Percentiles rank a stretch among this genome's conserved stretches.
Evolutionary conservation across 208 protist species (phyloP).

Genomic region (Wallacemonas sp.): DNA sequence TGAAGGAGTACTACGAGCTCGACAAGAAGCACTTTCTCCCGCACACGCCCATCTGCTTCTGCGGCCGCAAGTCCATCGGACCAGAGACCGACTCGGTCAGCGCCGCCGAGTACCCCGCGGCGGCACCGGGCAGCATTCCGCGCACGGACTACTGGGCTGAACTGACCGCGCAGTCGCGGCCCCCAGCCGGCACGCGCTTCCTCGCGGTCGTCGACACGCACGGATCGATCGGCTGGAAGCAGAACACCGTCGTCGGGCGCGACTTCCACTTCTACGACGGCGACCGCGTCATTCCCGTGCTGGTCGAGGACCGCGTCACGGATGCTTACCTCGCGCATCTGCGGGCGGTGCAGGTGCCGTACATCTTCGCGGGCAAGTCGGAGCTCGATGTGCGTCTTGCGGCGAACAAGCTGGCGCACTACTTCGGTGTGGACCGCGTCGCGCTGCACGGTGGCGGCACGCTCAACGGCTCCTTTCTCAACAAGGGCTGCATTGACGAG

Average conservation of each 20-base stretch:
- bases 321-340: conserved; percentile 30
- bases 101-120: background rate
- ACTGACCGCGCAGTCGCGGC: background rate
- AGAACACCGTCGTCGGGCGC: conserved; percentile 5
- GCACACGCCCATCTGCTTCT: conserved; percentile 18
- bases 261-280: conserved; percentile 30
- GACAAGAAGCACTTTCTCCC: conserved; percentile 13
- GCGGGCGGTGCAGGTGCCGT: conserved; percentile 22
- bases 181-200: conserved; percentile 20
- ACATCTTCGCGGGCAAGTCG: conserved; percentile 34
- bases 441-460: conserved; percentile 31
- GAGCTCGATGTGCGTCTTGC: conserved; percentile 24
- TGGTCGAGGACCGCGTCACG: conserved; percentile 27
- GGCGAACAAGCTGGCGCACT: conserved; percentile 22
- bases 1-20: conserved; percentile 10
- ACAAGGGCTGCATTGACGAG: conserved; percentile 18
- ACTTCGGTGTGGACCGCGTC: conserved; percentile 20
- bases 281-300: conserved; percentile 27
- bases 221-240: conserved; percentile 21
- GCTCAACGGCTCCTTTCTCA: conserved; percentile 31
- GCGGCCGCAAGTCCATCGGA: conserved; percentile 20
- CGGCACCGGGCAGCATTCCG: conserved; percentile 7
- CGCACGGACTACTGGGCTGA: conserved; percentile 15
- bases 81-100: background rate
- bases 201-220: conserved; percentile 24